Conservation (phyloP, 371 early-diverging fungal genomes). For the Synchytrium microbalum region DNA sequence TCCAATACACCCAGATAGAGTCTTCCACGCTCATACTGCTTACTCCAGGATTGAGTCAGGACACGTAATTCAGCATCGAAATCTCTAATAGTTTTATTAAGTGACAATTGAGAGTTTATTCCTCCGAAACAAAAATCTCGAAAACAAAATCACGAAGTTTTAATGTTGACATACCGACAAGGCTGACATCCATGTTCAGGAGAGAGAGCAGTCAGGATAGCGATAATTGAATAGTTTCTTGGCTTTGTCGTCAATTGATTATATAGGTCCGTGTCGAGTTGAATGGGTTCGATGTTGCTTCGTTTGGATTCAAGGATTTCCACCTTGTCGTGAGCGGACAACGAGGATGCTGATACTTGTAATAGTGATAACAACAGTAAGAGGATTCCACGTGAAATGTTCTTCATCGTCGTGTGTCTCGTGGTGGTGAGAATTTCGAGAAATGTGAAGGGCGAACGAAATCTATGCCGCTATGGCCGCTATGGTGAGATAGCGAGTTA, state of each 20-base stretch:
- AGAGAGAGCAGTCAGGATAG: conserved; percentile 66
- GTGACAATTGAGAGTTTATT: conserved; percentile 40
- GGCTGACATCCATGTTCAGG: conserved; percentile 60
- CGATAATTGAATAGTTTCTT: conserved; percentile 66
- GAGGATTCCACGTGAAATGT: too few species aligned
- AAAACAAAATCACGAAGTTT: too few species aligned
- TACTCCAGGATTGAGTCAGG: conserved; percentile 42
- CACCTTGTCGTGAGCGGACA: not conserved
- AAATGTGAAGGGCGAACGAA: too few species aligned
- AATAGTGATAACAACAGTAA: too few species aligned
- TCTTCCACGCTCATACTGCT: conserved; percentile 16
- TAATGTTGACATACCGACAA: conserved; percentile 58
- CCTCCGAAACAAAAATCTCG: conserved; percentile 4
- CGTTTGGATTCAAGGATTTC: not conserved
- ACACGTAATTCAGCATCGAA: conserved; percentile 64
- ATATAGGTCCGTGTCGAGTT: conserved; percentile 54
- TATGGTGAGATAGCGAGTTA: too few species aligned
- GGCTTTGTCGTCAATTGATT: conserved; percentile 59
- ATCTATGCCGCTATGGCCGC: too few species aligned
- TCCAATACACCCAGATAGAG: conserved; percentile 67
- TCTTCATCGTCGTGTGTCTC: too few species aligned
- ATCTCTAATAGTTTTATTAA: conserved; percentile 50
- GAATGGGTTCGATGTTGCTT: conserved; percentile 2
- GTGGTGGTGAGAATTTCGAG: too few species aligned
- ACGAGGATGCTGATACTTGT: not conserved